Conservation (phyloP, 192 early-diverging fungal species). For the Coemansia sp. region DNA sequence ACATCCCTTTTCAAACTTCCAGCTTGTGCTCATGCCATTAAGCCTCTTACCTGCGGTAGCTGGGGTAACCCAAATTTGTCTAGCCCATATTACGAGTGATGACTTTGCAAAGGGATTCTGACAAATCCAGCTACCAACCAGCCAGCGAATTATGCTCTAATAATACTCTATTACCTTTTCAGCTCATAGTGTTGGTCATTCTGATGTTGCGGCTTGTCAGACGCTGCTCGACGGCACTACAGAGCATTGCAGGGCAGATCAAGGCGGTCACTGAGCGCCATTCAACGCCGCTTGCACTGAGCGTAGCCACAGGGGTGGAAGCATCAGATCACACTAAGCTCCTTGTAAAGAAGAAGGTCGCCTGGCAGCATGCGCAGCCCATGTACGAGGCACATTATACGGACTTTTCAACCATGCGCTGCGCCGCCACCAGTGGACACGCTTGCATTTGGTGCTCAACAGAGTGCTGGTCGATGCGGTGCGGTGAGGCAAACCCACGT, state of each 20-base stretch:
- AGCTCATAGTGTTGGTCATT: too few relatives aligned
- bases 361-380: constrained; percentile 26
- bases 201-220: neutral
- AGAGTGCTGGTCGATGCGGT: constrained; percentile 21
- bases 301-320: constrained; percentile 3
- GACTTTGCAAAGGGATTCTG: too few relatives aligned
- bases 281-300: constrained; percentile 10
- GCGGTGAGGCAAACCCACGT: constrained; percentile 10
- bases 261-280: neutral
- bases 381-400: constrained; percentile 10
- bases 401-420: constrained; percentile 19
- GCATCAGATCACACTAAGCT: constrained; percentile 13
- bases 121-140: too few relatives aligned
- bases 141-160: too few relatives aligned
- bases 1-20: too few relatives aligned
- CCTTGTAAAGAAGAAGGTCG: constrained; percentile 21
- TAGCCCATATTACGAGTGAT: too few relatives aligned
- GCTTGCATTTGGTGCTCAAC: constrained; percentile 15
- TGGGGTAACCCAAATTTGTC: too few relatives aligned
- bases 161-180: too few relatives aligned
- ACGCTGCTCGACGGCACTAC: neutral
- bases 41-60: too few relatives aligned
- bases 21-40: too few relatives aligned
- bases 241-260: constrained; percentile 8
- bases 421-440: neutral